phyloP scores from a whole-genome alignment of 1,284 basidiomycete species.

The Cutaneotrichosporon cyanovorans region DNA sequence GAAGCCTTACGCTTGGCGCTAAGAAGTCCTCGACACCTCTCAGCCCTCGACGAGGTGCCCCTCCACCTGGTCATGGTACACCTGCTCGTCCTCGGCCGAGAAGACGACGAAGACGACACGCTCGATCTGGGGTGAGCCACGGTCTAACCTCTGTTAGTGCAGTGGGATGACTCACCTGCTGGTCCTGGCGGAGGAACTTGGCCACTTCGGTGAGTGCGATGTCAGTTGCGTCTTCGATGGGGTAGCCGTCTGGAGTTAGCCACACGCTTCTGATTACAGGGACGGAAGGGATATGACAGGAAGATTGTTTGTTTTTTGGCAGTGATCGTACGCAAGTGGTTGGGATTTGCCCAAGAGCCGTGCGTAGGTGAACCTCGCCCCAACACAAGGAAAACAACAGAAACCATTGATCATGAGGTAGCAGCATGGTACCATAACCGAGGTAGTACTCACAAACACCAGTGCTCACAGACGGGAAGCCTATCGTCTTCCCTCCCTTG shows the following conservation, averaged over 20 bases:
- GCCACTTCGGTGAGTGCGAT: constrained; percentile 37
- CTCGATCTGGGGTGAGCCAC: constrained; percentile 25
- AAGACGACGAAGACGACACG: constrained; percentile 43
- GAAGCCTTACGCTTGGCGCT: too few species aligned
- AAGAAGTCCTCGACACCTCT: background rate
- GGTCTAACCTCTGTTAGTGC: too few species aligned
- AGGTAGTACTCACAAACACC: constrained; percentile 45
- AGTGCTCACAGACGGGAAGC: constrained; percentile 43
- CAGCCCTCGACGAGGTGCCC: background rate
- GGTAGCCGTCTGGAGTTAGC: constrained; percentile 40
- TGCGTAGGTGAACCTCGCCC: too few species aligned
- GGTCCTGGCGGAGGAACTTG: constrained; percentile 27
- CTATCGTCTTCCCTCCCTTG: constrained; percentile 59
- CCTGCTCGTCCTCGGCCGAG: constrained; percentile 31
- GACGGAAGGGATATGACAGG: too few species aligned
- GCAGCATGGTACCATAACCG: too few species aligned
- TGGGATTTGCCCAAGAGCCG: too few species aligned
- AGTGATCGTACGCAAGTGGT: too few species aligned
- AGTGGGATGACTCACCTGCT: constrained; percentile 26
- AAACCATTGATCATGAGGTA: too few species aligned
- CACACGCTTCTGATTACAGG: too few species aligned
- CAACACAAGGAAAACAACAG: too few species aligned
- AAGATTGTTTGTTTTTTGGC: too few species aligned
- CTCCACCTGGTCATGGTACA: constrained; percentile 25
- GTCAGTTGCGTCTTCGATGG: constrained; percentile 38